These are phyloP conservation scores for Lichtheimia ornata DNA, from an alignment of 371 early-diverging fungal genomes.

Conservation along the genomic window DNA sequence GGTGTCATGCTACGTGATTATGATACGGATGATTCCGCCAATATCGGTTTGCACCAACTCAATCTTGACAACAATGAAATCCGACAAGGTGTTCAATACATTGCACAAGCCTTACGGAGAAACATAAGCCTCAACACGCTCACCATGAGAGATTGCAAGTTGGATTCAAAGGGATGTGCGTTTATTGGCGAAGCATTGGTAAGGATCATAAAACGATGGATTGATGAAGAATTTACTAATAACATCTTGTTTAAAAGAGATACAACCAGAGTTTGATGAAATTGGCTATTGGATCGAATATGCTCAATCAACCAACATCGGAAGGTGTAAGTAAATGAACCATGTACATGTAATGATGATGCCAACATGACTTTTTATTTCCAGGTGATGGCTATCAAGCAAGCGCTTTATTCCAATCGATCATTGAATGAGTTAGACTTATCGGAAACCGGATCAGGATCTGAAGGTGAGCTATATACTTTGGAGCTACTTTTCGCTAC, in stretches of 20 bases:
- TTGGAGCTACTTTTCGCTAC: neutral
- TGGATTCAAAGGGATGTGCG: constrained; percentile 54
- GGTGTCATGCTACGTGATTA: constrained; percentile 69
- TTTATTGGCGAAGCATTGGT: constrained; percentile 68
- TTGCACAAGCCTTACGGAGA: constrained; percentile 63
- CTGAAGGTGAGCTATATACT: constrained; percentile 49
- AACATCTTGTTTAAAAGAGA: constrained; percentile 26
- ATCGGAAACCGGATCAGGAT: constrained; percentile 59
- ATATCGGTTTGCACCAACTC: constrained; percentile 45
- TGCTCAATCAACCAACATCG: constrained; percentile 31
- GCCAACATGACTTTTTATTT: neutral
- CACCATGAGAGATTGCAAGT: constrained; percentile 54
- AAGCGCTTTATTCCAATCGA: constrained; percentile 66
- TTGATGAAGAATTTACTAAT: no score
- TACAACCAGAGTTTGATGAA: constrained; percentile 46
- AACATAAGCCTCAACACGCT: constrained; percentile 55
- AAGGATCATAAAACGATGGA: constrained; percentile 8
- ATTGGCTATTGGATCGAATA: constrained; percentile 49
- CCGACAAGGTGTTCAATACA: constrained; percentile 60
- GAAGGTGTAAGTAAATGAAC: constrained; percentile 46
- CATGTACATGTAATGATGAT: neutral
- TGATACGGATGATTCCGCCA: constrained; percentile 31
- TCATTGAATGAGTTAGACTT: constrained; percentile 64
- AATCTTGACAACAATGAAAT: constrained; percentile 59
- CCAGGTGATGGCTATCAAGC: constrained; percentile 56